phyloP scores from a whole-genome alignment of 148 eudicot species.

The Nyssa sinensis region DNA sequence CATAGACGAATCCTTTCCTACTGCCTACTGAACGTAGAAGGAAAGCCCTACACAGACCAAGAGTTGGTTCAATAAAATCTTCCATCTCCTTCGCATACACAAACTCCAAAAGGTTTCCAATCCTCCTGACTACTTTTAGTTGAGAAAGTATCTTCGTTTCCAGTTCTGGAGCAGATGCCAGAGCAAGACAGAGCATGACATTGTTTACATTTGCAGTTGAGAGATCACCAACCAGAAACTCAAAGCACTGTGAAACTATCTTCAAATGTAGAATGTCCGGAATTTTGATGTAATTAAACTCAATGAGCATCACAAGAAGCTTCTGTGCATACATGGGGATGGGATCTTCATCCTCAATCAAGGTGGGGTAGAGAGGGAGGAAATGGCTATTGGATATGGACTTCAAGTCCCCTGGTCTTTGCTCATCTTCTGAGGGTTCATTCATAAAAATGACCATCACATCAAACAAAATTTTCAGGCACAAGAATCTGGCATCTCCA shows the following conservation, averaged over 20 bases:
- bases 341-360: constrained; percentile 93
- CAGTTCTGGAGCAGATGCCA: constrained; percentile 85
- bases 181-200: constrained; percentile 80
- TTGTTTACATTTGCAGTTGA: constrained; percentile 75
- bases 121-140: constrained; percentile 74
- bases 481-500: constrained; percentile 89
- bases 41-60: constrained; percentile 71
- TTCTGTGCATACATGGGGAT: constrained; percentile 94
- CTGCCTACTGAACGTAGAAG: constrained; percentile 58
- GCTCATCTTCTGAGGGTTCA: constrained; percentile 46
- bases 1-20: constrained; percentile 35
- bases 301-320: constrained; percentile 88
- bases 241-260: constrained; percentile 80
- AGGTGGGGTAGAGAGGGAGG: constrained; percentile 81
- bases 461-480: constrained; percentile 88
- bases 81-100: constrained; percentile 80
- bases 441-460: constrained; percentile 68
- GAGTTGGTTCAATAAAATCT: constrained; percentile 85
- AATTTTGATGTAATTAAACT: constrained; percentile 68
- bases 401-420: constrained; percentile 51
- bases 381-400: constrained; percentile 61
- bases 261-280: constrained; percentile 70
- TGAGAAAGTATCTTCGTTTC: constrained; percentile 80
- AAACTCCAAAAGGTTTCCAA: constrained; percentile 76
- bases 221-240: constrained; percentile 84